Evolutionary conservation across 441 rosid species (phyloP), one percentile per base, ranked within the genome.

Genomic region (Gossypium gossypioides): DNA sequence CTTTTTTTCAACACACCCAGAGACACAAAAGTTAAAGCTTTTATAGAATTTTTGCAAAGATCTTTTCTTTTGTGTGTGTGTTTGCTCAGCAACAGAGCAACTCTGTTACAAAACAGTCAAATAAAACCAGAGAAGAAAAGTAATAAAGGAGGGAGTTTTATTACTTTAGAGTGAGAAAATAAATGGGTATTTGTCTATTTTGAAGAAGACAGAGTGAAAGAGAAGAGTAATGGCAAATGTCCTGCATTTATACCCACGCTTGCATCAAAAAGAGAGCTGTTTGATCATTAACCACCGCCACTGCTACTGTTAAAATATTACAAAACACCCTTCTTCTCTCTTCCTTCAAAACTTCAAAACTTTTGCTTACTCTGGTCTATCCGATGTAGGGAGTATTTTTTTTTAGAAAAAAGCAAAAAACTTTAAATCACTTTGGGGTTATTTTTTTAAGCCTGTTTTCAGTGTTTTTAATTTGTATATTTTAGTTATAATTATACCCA

Each of bases 221-320:
- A 60, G 51, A 75, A 70, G 74, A 69, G 77, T 18, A 74, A 64
- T 44, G 68, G 83, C 81, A 83, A 85, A 84, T 88, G 84, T 75
- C 79, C 81, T 77, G 85, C 83, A 85, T 91, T 87, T 88, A 89
- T 89, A 89, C 91, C 96, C 98, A 93, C 96, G 96, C 97, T 83
- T 91, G 96, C 98, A 89, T 91, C 0, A 88, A 93, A 93, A 88
- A 85, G 78, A 83, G 71, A 73, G 71, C 56, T 78, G 37, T 79
- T 83, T 87, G 92, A 89, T 91, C 96, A 88, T 93, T 82, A 86
- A 87, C 93, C 94, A 89, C 93, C 88, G 89, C 89, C 88, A 83
- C 89, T 77, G 92, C 88, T 69, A 82, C 86, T 70, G 79, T 80
- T 74, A 75, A 78, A 77, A 73, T 72, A 73, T 75, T 60, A 48